A percentile compares a stretch with the other conserved stretches of the same genome.
Evolutionary conservation across 257 asterid genomes (phyloP).

Genomic region (Rauvolfia tetraphylla): DNA sequence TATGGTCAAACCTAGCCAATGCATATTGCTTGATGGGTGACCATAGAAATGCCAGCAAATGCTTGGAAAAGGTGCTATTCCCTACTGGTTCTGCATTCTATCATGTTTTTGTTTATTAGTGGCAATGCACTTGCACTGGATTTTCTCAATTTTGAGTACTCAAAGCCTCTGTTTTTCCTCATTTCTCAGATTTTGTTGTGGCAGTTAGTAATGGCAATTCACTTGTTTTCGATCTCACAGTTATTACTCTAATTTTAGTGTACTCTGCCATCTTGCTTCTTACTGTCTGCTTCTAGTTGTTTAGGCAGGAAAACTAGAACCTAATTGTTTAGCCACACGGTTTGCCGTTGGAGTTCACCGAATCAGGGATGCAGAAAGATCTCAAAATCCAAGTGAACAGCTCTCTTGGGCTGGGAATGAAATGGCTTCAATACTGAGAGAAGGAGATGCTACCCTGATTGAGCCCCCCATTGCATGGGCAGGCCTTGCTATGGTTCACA

Average conservation of each 20-base stretch:
- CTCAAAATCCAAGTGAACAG: conserved; percentile 89
- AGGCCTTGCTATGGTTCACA: conserved; percentile 93
- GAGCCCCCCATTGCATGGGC: conserved; percentile 94
- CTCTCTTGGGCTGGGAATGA: conserved; percentile 98
- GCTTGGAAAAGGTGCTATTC: conserved; percentile 76
- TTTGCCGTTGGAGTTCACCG: conserved; percentile 92
- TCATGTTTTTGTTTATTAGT: neutral
- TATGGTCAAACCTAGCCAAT: conserved; percentile 89
- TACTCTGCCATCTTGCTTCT: neutral
- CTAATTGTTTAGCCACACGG: conserved; percentile 93
- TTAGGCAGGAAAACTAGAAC: conserved; percentile 93
- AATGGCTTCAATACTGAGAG: conserved; percentile 93
- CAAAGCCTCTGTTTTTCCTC: too few relatives aligned
- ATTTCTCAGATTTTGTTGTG: neutral
- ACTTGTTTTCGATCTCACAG: neutral
- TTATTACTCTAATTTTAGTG: neutral
- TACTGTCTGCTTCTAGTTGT: conserved; percentile 17
- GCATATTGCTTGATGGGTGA: conserved; percentile 87
- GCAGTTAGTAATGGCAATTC: neutral
- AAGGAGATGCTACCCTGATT: conserved; percentile 69
- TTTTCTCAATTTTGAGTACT: neutral
- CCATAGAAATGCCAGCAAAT: conserved; percentile 73
- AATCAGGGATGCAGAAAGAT: conserved; percentile 90
- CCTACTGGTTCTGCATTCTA: conserved; percentile 4
- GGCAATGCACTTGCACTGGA: neutral